Conservation (phyloP, 768 basidiomycete genomes). For the Boletus rufocinnamomeus region DNA sequence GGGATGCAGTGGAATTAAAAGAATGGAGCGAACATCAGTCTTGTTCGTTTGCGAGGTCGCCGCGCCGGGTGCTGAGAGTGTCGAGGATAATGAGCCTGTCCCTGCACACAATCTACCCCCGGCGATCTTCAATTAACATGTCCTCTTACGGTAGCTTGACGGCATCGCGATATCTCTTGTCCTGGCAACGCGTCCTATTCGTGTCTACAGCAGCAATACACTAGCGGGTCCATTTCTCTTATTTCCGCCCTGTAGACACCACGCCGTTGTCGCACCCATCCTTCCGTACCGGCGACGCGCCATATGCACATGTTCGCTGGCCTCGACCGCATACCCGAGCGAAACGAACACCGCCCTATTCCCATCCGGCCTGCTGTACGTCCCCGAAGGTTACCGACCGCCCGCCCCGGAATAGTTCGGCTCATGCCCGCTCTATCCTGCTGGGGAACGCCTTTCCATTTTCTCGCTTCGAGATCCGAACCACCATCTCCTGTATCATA, state of each 20-base stretch:
- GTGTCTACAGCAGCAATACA: too few species aligned
- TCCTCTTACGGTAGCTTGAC: conserved; percentile 16
- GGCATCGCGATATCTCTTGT: neutral
- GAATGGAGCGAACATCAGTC: conserved; percentile 7
- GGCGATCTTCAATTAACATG: conserved; percentile 24
- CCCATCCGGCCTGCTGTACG: conserved; percentile 6
- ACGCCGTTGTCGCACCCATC: conserved; percentile 18
- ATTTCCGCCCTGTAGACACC: conserved; percentile 20
- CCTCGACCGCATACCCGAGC: conserved; percentile 10
- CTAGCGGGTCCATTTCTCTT: neutral
- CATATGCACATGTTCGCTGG: conserved; percentile 23
- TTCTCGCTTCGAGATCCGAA: conserved; percentile 16
- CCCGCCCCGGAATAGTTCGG: conserved; percentile 5
- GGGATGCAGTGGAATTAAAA: conserved; percentile 6
- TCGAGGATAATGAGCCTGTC: conserved; percentile 4
- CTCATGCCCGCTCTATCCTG: conserved; percentile 15
- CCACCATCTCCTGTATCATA: neutral
- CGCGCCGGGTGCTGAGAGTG: too few species aligned
- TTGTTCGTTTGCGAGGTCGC: conserved; percentile 4
- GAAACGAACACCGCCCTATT: conserved; percentile 13
- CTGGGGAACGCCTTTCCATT: conserved; percentile 9
- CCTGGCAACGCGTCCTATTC: neutral
- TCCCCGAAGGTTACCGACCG: conserved; percentile 12
- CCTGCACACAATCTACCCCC: conserved; percentile 11
- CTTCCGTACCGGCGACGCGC: conserved; percentile 12